These are phyloP conservation scores for Parsonsia alboflavescens DNA, from an alignment of 257 asterid species.

Conservation along the genomic window DNA sequence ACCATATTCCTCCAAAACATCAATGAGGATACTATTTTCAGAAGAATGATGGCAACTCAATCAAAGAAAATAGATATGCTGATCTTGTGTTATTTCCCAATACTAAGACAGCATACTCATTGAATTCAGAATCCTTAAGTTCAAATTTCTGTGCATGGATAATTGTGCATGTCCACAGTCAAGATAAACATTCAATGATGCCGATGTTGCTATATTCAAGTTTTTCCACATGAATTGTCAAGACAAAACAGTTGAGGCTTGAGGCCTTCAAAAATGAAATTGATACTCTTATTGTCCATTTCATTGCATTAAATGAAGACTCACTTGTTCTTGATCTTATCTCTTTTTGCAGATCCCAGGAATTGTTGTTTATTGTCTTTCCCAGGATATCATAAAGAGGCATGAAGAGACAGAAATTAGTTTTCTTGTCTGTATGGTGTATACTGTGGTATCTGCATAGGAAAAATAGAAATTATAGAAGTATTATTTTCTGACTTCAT, in stretches of 20 bases:
- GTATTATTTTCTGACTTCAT: background rate
- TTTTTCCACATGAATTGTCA: background rate
- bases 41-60: background rate
- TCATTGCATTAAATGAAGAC: conserved; percentile 20
- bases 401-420: conserved; percentile 92
- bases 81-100: background rate
- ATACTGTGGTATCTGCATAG: conserved; percentile 68
- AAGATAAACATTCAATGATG: background rate
- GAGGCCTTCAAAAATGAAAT: background rate
- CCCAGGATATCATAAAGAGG: conserved; percentile 72
- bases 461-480: conserved; percentile 1
- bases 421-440: conserved; percentile 60
- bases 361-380: conserved; percentile 48
- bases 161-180: background rate
- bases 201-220: background rate
- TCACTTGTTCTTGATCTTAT: conserved; percentile 62
- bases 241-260: background rate
- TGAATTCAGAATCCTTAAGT: background rate
- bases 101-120: background rate
- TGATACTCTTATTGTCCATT: background rate
- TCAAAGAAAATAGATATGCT: background rate
- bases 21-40: background rate
- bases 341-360: conserved; percentile 67
- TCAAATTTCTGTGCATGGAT: background rate
- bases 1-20: no score